Percentiles rank a stretch among this genome's conserved stretches.
Evolutionary conservation across 441 rosid species (phyloP).

Genomic region (Gossypium trilobum): DNA sequence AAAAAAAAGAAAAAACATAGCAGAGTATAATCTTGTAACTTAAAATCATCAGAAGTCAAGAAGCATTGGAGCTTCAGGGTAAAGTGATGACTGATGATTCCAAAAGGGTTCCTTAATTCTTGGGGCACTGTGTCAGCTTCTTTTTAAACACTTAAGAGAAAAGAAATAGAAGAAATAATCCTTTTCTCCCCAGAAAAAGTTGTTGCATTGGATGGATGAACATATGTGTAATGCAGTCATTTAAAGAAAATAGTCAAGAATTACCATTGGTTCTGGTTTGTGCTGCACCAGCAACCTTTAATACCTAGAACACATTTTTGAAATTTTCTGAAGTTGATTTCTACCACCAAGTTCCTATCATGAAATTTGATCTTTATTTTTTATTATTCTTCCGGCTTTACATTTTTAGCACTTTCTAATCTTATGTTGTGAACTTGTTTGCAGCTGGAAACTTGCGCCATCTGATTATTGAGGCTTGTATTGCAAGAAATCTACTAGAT

Average conservation of each 20-base stretch:
- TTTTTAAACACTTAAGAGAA: background rate
- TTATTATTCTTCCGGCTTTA: background rate
- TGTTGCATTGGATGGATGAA: background rate
- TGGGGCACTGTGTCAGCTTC: background rate
- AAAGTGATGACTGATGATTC: background rate
- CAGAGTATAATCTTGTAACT: background rate
- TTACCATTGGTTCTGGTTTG: background rate
- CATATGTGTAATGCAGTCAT: background rate
- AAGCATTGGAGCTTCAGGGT: background rate
- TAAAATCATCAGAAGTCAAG: background rate
- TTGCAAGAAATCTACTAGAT: slow-evolving; percentile 60
- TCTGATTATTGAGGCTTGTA: slow-evolving; percentile 73
- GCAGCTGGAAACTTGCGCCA: slow-evolving; percentile 83
- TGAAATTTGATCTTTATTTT: background rate
- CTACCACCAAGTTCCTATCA: slow-evolving; percentile 5
- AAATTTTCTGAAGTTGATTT: background rate
- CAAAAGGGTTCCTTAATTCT: background rate
- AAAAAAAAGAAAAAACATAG: background rate
- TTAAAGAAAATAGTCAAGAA: background rate
- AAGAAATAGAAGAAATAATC: background rate
- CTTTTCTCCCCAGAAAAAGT: background rate
- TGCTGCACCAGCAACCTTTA: background rate
- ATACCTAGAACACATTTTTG: background rate
- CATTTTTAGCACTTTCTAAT: slow-evolving; percentile 16
- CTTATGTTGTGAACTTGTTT: slow-evolving; percentile 17